Evolutionary conservation across 805 yeast genomes (phyloP), one percentile per base, ranked within the genome.

Genomic region (Cyberlindnera maclurae): DNA sequence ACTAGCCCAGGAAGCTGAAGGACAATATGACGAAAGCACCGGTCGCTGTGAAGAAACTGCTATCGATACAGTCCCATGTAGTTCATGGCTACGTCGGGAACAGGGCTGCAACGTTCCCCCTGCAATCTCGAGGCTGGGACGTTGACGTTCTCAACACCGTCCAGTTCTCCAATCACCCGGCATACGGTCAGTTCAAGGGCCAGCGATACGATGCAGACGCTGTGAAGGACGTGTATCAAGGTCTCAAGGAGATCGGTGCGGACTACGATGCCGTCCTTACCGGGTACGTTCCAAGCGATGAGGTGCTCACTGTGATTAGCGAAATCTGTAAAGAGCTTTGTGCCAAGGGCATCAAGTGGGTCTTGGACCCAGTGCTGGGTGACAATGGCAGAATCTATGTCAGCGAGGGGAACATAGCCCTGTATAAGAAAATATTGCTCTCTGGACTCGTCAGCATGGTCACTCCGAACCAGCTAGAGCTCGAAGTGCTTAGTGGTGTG

Each of bases 21-120:
- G n/a, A n/a, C n/a, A n/a, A n/a, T n/a, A 34, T 34, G 37, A 34
- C 37, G 9, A 26, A 27, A n/a, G 4, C 26, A 12, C 31, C 31
- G 8, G 12, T 9, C 12, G 13, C 24, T 8, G 12, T 4, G 22
- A 33, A 33, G 16, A 26, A 17, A 6, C 24, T 65, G 9, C 67
- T 82, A 2, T 71, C 84, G 3, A 67, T 88, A 9, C 90, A 86
- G 50, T 86, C 96, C 4, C 97, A 93, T 59, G 97, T 93, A 2
- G 88, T 78, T 3, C 97, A 90, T 57, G 98, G 98, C 3, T 82
- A 86, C 52, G 98, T 93, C 2, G 98, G 98, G 1, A 88, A 88
- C 58, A 74, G 79, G 41, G 95, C 96, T 0, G 85, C 93, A 1
- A 83, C 90, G 3, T 84, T 93, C 55, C 96, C 97, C 0, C 63